Percentiles rank a stretch among this genome's conserved stretches.
These are phyloP conservation scores for Exophiala viscosa DNA, from an alignment of 2,329 filamentous ascomycete genomes.

Conservation along the genomic window DNA sequence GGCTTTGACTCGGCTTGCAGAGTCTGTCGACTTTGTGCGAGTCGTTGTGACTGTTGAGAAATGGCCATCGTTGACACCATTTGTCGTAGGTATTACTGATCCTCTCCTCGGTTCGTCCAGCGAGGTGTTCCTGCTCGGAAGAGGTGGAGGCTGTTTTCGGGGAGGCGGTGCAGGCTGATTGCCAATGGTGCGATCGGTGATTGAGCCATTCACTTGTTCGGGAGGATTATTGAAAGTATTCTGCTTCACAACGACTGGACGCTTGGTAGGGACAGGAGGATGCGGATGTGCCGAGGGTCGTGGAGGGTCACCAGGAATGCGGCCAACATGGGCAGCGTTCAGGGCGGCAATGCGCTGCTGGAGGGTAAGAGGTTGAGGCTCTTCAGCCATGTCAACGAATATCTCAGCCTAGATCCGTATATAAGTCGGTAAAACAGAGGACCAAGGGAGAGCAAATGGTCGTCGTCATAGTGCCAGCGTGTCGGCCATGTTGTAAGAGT, in stretches of 20 bases:
- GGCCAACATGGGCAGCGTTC: slow-evolving; percentile 42
- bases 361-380: slow-evolving; percentile 42
- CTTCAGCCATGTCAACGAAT: slow-evolving; percentile 37
- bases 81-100: slow-evolving; percentile 49
- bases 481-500: background rate
- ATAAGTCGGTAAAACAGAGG: background rate
- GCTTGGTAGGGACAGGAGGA: slow-evolving; percentile 30
- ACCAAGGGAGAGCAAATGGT: slow-evolving; percentile 4
- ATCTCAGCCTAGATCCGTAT: slow-evolving; percentile 6
- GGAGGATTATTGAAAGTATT: slow-evolving; percentile 36
- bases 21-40: slow-evolving; percentile 31
- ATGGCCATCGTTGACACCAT: slow-evolving; percentile 37
- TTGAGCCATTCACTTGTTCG: slow-evolving; percentile 33
- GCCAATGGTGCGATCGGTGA: slow-evolving; percentile 31
- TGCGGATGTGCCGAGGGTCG: slow-evolving; percentile 19
- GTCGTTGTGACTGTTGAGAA: slow-evolving; percentile 14
- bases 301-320: slow-evolving; percentile 33
- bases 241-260: slow-evolving; percentile 29
- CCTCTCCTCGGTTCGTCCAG: slow-evolving; percentile 31
- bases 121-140: slow-evolving; percentile 44
- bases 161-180: slow-evolving; percentile 28
- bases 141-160: slow-evolving; percentile 38
- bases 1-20: slow-evolving; percentile 45
- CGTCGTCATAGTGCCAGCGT: slow-evolving; percentile 7
- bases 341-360: slow-evolving; percentile 46